Conservation (phyloP, 2,329 filamentous ascomycete species). For the Xylariaceae sp. region DNA sequence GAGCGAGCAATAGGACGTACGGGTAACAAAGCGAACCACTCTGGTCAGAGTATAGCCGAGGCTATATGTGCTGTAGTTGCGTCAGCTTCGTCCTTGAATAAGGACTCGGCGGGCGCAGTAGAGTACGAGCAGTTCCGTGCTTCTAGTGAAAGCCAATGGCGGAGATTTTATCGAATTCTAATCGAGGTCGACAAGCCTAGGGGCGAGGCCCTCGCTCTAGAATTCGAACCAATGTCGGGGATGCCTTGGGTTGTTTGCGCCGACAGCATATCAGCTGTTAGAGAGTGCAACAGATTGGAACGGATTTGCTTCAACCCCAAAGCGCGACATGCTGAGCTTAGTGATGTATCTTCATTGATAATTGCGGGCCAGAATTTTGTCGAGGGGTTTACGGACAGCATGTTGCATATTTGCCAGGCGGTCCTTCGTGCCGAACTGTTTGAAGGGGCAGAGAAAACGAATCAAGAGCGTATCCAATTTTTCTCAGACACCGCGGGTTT, state of each 20-base stretch:
- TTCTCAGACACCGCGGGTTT: constrained; percentile 78
- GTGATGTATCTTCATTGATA: constrained; percentile 53
- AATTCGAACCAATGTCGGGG: constrained; percentile 63
- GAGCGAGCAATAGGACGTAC: constrained; percentile 53
- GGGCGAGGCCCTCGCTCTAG: constrained; percentile 73
- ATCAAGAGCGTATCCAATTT: constrained; percentile 66
- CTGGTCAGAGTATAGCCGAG: constrained; percentile 61
- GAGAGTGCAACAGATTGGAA: constrained; percentile 75
- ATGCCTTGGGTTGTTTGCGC: constrained; percentile 81
- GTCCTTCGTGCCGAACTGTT: constrained; percentile 69
- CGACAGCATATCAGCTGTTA: constrained; percentile 72
- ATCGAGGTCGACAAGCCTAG: constrained; percentile 81
- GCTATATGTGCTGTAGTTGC: constrained; percentile 68
- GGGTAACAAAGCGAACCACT: constrained; percentile 36
- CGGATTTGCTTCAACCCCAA: constrained; percentile 66
- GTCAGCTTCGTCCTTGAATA: constrained; percentile 60
- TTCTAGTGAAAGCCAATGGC: constrained; percentile 79
- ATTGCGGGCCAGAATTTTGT: constrained; percentile 65
- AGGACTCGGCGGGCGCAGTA: constrained; percentile 56
- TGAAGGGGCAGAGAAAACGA: constrained; percentile 63
- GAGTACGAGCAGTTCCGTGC: constrained; percentile 71
- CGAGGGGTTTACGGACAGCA: constrained; percentile 62
- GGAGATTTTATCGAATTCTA: constrained; percentile 79
- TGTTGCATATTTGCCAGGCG: constrained; percentile 61
- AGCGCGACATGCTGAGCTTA: constrained; percentile 43